These are phyloP conservation scores for Lactuca sativa DNA, from an alignment of 129 eudicot genomes.

Conservation along the genomic window DNA sequence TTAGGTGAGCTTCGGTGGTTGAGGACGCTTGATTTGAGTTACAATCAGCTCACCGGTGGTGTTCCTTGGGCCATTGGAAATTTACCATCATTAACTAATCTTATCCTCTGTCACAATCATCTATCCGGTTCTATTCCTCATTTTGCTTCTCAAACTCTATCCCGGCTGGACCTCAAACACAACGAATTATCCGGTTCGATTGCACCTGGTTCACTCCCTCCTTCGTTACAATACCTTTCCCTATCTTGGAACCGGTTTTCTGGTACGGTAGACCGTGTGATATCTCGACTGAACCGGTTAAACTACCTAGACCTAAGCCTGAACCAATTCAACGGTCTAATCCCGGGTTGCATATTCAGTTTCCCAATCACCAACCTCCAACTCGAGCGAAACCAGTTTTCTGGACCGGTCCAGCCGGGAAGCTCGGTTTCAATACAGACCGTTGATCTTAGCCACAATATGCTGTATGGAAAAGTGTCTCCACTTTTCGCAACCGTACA, in stretches of 20 bases:
- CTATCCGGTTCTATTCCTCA: constrained; percentile 57
- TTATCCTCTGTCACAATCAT: constrained; percentile 67
- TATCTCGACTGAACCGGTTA: constrained; percentile 51
- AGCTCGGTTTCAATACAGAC: constrained; percentile 55
- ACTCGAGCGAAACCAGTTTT: constrained; percentile 65
- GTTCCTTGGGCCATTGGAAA: constrained; percentile 56
- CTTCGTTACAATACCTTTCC: constrained; percentile 68
- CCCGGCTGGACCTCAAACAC: constrained; percentile 71
- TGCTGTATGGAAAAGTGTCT: constrained; percentile 67
- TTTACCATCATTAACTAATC: constrained; percentile 53
- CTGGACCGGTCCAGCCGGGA: constrained; percentile 71
- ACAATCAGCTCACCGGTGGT: constrained; percentile 68
- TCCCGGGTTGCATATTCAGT: constrained; percentile 58
- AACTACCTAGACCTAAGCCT: constrained; percentile 73
- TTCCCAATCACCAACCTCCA: constrained; percentile 75
- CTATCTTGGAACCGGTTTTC: constrained; percentile 68
- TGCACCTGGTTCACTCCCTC: constrained; percentile 43
- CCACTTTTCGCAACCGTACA: constrained; percentile 74
- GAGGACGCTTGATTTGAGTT: constrained; percentile 73
- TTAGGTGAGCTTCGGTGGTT: constrained; percentile 52
- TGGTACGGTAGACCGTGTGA: constrained; percentile 60
- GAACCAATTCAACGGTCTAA: constrained; percentile 70
- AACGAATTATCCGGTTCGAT: constrained; percentile 72
- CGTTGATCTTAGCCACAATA: constrained; percentile 81
- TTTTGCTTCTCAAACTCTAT: constrained; percentile 37